phyloP scores from a whole-genome alignment of 139 green algal genomes.

The Picochlorum sp. region DNA sequence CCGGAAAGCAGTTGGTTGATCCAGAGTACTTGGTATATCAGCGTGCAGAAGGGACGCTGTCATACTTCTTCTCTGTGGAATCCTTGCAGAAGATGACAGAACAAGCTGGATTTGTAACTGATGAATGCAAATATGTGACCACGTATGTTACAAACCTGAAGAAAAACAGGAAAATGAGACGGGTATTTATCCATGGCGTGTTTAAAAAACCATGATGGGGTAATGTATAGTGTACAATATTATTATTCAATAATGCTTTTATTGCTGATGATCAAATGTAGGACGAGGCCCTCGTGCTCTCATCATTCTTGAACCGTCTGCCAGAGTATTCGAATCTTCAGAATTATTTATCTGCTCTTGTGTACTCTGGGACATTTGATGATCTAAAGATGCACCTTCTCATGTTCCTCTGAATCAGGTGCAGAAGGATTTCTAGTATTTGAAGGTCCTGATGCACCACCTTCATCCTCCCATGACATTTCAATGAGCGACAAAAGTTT shows the following conservation, averaged over 20 bases:
- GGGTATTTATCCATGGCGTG: constrained; percentile 71
- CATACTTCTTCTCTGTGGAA: constrained; percentile 65
- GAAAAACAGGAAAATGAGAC: constrained; percentile 37
- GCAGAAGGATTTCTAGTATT: neutral
- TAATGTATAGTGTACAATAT: constrained; percentile 1
- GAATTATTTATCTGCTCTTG: neutral
- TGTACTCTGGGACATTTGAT: neutral
- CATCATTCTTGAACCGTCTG: neutral
- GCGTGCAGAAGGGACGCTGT: constrained; percentile 53
- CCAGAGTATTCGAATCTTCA: neutral
- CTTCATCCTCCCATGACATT: constrained; percentile 11
- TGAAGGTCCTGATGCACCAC: constrained; percentile 1
- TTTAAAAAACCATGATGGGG: constrained; percentile 33
- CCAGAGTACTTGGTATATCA: constrained; percentile 3
- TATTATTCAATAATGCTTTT: neutral
- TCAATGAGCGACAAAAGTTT: constrained; percentile 35
- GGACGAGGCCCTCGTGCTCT: constrained; percentile 13
- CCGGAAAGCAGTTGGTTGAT: constrained; percentile 10
- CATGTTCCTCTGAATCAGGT: neutral
- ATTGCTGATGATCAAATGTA: neutral
- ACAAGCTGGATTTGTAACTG: constrained; percentile 40
- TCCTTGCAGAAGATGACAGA: constrained; percentile 30
- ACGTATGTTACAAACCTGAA: constrained; percentile 57
- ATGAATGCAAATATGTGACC: constrained; percentile 54
- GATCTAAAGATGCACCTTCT: neutral